Conservation (phyloP, 306 rosid species). For the Inga leiocalycina region DNA sequence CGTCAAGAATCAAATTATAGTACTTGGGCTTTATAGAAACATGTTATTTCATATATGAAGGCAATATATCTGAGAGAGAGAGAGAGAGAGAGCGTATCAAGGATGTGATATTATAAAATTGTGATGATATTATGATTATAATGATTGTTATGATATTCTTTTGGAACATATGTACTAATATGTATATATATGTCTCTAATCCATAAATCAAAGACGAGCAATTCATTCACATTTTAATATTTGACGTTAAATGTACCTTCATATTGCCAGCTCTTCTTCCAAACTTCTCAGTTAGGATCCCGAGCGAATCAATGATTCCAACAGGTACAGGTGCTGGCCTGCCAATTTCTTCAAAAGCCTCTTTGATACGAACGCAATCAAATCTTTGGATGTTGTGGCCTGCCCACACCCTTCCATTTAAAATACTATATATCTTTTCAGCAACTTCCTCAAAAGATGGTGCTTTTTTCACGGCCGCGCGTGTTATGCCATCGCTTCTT, state of each 20-base stretch:
- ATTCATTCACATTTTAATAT: too few species aligned
- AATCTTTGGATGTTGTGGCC: constrained; percentile 90
- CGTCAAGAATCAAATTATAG: neutral
- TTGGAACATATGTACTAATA: too few species aligned
- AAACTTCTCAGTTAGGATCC: constrained; percentile 63
- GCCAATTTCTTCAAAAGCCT: constrained; percentile 68
- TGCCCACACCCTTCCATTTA: constrained; percentile 92
- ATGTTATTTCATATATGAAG: too few species aligned
- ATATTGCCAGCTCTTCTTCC: constrained; percentile 97
- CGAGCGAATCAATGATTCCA: constrained; percentile 80
- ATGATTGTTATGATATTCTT: too few species aligned
- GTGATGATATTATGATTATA: too few species aligned
- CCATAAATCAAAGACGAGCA: too few species aligned
- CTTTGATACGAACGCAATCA: constrained; percentile 84
- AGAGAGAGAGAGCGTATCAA: too few species aligned
- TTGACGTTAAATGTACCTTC: constrained; percentile 60
- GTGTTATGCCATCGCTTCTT: constrained; percentile 80
- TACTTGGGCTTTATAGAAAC: neutral
- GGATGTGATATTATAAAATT: too few species aligned
- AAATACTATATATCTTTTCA: constrained; percentile 65
- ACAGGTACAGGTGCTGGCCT: constrained; percentile 66
- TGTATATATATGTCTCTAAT: too few species aligned
- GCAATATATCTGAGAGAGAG: too few species aligned
- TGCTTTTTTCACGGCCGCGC: constrained; percentile 62
- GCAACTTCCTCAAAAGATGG: constrained; percentile 83